Evolutionary conservation across 208 protist genomes (phyloP).

Genomic region (Leishmania tropica): DNA sequence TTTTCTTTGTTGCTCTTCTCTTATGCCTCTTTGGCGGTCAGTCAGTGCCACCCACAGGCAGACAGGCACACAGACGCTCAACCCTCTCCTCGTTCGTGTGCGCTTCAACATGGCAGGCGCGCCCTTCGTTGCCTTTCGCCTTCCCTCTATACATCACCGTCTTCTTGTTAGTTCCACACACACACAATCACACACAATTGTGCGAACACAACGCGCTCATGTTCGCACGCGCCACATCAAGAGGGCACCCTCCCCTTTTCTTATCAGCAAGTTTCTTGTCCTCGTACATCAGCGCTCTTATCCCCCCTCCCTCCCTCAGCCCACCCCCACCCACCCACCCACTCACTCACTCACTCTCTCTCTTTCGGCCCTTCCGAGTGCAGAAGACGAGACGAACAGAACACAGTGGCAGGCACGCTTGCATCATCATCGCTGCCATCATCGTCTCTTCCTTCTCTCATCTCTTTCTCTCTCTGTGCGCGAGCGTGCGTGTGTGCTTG

Average conservation of each 20-base stretch:
- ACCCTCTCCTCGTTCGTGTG: neutral
- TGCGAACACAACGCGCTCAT: neutral
- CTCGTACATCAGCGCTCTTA: neutral
- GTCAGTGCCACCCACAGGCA: neutral
- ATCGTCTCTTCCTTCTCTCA: neutral
- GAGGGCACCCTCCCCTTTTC: too few relatives aligned
- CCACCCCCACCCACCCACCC: too few relatives aligned
- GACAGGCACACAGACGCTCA: neutral
- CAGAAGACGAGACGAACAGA: too few relatives aligned
- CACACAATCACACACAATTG: neutral
- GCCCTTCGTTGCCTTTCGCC: neutral
- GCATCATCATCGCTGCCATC: neutral
- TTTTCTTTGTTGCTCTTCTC: neutral
- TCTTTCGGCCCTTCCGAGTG: neutral
- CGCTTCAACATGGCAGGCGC: neutral
- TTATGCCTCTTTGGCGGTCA: neutral
- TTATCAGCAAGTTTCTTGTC: neutral
- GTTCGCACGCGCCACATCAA: neutral
- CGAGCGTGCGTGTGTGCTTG: neutral
- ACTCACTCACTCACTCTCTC: neutral
- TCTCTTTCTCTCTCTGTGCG: neutral
- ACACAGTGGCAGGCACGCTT: neutral
- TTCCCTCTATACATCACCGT: neutral
- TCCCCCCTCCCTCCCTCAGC: neutral
- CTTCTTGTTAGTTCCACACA: neutral